Evolutionary conservation across 768 basidiomycete genomes (phyloP).

Genomic region (Lenzites betulinus): DNA sequence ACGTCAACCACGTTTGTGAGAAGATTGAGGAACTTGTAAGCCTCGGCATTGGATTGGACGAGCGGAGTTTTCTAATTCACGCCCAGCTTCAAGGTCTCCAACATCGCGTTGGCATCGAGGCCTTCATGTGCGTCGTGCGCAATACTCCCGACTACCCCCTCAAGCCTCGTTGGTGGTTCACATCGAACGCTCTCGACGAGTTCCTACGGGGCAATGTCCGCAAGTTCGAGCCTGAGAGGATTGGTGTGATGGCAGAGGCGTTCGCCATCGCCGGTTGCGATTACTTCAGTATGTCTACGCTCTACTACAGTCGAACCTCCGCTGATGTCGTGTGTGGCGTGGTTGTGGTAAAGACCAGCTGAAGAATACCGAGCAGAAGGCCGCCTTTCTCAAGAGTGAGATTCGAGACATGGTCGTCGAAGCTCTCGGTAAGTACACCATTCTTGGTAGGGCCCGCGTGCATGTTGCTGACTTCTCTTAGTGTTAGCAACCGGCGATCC

Average conservation of each 20-base stretch:
- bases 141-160: background rate
- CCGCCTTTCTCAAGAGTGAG: background rate
- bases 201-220: conserved; percentile 1
- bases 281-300: background rate
- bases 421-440: background rate
- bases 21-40: background rate
- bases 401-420: background rate
- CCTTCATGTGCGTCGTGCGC: background rate
- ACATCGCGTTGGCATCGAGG: conserved; percentile 2
- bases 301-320: no score
- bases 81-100: background rate
- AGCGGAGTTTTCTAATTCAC: no score
- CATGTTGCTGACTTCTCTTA: background rate
- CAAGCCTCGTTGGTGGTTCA: conserved; percentile 3
- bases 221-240: background rate
- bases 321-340: background rate
- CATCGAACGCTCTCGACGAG: background rate
- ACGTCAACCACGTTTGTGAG: background rate
- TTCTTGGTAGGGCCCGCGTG: no score
- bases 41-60: no score
- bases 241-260: background rate
- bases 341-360: background rate
- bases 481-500: background rate
- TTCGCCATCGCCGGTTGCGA: background rate
- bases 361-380: background rate